phyloP scores from a whole-genome alignment of 306 rosid species.

The Myrica gale region DNA sequence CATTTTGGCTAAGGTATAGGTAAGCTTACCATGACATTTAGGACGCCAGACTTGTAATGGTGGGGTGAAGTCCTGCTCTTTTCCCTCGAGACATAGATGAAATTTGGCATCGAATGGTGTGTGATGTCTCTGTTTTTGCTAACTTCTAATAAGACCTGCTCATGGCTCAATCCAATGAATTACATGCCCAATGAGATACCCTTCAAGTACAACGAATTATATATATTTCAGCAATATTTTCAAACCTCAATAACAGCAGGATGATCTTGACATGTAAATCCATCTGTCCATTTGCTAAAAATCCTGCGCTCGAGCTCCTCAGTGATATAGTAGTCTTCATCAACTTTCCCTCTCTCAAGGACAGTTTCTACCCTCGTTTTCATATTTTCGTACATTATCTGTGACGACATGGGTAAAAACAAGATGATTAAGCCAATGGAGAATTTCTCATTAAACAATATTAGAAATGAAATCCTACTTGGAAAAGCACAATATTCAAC shows the following conservation, averaged over 20 bases:
- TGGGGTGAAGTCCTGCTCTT: conserved; percentile 34
- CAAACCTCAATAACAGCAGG: conserved; percentile 40
- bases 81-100: conserved; percentile 46
- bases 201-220: too few species aligned
- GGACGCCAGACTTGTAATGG: conserved; percentile 55
- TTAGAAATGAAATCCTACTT: neutral
- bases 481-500: neutral
- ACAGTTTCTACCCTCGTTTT: conserved; percentile 24
- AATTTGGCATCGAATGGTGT: conserved; percentile 36
- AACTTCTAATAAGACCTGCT: conserved; percentile 28
- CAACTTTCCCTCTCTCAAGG: conserved; percentile 24
- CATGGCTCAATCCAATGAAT: neutral
- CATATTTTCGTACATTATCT: conserved; percentile 41
- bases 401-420: neutral
- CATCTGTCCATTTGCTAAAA: conserved; percentile 30
- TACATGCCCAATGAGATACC: neutral
- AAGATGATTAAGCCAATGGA: neutral
- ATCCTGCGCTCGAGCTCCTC: conserved; percentile 18
- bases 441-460: neutral
- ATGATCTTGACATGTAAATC: conserved; percentile 34
- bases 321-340: conserved; percentile 20
- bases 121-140: conserved; percentile 28
- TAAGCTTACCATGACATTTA: conserved; percentile 34
- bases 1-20: too few species aligned
- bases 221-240: neutral